phyloP scores from a whole-genome alignment of 768 basidiomycete genomes.

The Serpula lacrymans region DNA sequence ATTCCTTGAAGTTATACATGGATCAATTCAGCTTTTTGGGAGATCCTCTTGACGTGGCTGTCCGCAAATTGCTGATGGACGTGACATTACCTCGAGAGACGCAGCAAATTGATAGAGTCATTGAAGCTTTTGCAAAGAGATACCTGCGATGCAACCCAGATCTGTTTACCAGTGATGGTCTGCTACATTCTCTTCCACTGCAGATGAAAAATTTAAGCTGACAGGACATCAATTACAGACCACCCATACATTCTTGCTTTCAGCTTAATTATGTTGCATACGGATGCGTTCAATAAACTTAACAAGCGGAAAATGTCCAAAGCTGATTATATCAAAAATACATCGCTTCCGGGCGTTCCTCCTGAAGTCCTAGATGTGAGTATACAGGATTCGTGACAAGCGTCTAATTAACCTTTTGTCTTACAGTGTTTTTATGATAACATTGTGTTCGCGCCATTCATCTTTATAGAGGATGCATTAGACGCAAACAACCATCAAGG shows the following conservation, averaged over 20 bases:
- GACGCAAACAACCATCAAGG: constrained; percentile 62
- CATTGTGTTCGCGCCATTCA: constrained; percentile 92
- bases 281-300: constrained; percentile 96
- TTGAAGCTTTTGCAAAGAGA: constrained; percentile 88
- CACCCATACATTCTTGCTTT: constrained; percentile 96
- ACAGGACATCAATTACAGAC: constrained; percentile 42
- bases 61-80: constrained; percentile 88
- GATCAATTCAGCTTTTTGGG: constrained; percentile 71
- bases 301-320: constrained; percentile 99
- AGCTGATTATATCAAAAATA: constrained; percentile 90
- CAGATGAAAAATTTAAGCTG: constrained; percentile 1
- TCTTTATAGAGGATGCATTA: constrained; percentile 89
- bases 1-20: constrained; percentile 71
- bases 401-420: constrained; percentile 1
- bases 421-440: constrained; percentile 92
- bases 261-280: constrained; percentile 98
- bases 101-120: constrained; percentile 96
- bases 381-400: constrained; percentile 3
- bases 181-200: constrained; percentile 11
- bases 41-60: constrained; percentile 87
- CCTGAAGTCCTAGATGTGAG: constrained; percentile 84
- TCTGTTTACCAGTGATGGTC: constrained; percentile 77
- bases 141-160: constrained; percentile 82
- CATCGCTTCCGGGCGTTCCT: constrained; percentile 77
- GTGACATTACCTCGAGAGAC: constrained; percentile 92